Evolutionary conservation across 2,329 filamentous ascomycete genomes (phyloP).

Genomic region (Fusarium sororula): DNA sequence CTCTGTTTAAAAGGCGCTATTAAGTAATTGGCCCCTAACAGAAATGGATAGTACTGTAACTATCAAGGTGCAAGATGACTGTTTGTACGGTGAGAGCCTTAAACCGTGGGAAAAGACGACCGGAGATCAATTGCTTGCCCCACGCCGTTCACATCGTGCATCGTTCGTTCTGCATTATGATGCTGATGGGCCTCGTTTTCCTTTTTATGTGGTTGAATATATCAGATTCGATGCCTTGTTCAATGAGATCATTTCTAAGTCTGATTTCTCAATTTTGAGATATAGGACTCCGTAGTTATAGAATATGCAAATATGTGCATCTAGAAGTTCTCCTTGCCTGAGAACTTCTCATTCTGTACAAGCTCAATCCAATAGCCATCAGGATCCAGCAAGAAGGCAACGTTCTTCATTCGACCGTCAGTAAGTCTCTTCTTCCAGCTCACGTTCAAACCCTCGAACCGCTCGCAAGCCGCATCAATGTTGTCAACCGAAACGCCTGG

Average conservation of each 20-base stretch:
- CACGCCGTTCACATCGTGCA: neutral
- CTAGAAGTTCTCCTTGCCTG: conserved; percentile 63
- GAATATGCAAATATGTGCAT: neutral
- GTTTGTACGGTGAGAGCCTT: neutral
- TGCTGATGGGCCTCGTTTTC: neutral
- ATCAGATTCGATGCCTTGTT: neutral
- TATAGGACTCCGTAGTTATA: neutral
- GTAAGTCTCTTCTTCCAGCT: conserved; percentile 96
- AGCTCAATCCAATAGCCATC: conserved; percentile 86
- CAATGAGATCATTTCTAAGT: neutral
- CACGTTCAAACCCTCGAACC: conserved; percentile 83
- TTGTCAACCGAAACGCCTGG: conserved; percentile 85
- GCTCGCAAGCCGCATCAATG: conserved; percentile 84
- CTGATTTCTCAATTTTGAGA: neutral
- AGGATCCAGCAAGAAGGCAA: conserved; percentile 90
- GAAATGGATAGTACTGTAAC: neutral
- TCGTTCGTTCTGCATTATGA: neutral
- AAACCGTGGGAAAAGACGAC: neutral
- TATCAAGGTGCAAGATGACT: conserved; percentile 3
- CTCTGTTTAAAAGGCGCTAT: neutral
- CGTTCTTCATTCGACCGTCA: conserved; percentile 91
- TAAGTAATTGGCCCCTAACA: neutral
- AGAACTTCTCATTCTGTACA: conserved; percentile 80
- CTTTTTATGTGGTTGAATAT: neutral
- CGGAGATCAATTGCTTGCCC: neutral